These are phyloP conservation scores for Aspergillus sp. DNA, from an alignment of 2,329 filamentous ascomycete species.

Conservation along the genomic window DNA sequence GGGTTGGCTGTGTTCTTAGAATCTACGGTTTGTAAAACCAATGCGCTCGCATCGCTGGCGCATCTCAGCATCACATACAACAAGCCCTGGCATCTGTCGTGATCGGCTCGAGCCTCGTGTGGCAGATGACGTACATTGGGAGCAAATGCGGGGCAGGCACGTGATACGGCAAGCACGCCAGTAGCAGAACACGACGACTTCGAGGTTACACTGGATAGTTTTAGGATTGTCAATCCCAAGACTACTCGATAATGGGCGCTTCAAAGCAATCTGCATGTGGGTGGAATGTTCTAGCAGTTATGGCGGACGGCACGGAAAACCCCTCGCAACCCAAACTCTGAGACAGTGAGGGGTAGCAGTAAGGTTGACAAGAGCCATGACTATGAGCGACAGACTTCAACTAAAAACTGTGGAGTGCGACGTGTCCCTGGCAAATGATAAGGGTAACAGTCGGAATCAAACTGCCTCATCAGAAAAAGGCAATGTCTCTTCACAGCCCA, in stretches of 20 bases:
- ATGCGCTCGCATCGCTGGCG: background rate
- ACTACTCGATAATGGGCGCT: background rate
- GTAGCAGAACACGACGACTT: background rate
- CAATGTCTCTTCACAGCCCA: too few species aligned
- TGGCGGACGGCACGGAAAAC: too few species aligned
- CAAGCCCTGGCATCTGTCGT: background rate
- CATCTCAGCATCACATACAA: background rate
- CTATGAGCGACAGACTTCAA: too few species aligned
- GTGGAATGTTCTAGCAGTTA: too few species aligned
- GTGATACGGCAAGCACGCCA: background rate
- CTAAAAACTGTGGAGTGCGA: too few species aligned
- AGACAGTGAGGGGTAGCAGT: too few species aligned
- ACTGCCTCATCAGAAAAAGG: too few species aligned
- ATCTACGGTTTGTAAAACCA: background rate
- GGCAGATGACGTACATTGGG: constrained; percentile 3
- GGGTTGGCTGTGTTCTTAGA: too few species aligned
- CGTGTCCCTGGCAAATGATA: too few species aligned
- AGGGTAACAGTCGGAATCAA: too few species aligned
- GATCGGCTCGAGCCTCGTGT: background rate
- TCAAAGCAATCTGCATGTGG: background rate
- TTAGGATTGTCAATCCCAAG: background rate
- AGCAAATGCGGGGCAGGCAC: constrained; percentile 10
- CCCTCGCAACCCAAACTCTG: too few species aligned
- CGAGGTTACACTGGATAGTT: background rate
- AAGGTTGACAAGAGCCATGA: too few species aligned